Evolutionary conservation across 2,329 filamentous ascomycete genomes (phyloP).

Genomic region (Fusarium armeniacum): DNA sequence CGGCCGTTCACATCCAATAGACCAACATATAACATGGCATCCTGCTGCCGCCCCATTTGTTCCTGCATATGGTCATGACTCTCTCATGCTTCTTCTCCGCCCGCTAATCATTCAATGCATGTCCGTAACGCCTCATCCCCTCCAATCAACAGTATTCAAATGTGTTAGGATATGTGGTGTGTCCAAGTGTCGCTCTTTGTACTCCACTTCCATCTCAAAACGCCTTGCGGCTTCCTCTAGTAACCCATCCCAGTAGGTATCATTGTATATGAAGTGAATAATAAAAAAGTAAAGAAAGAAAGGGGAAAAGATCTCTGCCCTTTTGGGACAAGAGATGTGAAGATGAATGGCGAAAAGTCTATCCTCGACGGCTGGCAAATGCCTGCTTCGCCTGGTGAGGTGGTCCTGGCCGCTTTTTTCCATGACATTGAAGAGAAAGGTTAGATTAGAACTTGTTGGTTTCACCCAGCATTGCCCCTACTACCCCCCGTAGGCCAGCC

Average conservation of each 20-base stretch:
- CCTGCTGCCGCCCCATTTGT: slow-evolving; percentile 42
- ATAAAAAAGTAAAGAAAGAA: slow-evolving; percentile 44
- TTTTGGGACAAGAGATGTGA: slow-evolving; percentile 43
- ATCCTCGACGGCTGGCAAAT: slow-evolving; percentile 53
- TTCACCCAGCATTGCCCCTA: slow-evolving; percentile 35
- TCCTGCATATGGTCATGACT: slow-evolving; percentile 48
- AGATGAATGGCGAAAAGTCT: slow-evolving; percentile 37
- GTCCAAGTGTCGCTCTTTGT: slow-evolving; percentile 52
- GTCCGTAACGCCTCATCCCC: slow-evolving; percentile 40
- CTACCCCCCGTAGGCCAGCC: slow-evolving; percentile 58
- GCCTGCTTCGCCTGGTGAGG: slow-evolving; percentile 55
- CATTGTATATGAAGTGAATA: slow-evolving; percentile 51
- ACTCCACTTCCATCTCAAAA: slow-evolving; percentile 44
- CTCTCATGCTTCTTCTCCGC: slow-evolving; percentile 27
- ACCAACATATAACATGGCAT: slow-evolving; percentile 33
- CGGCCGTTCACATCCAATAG: slow-evolving; percentile 32
- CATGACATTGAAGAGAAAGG: slow-evolving; percentile 42
- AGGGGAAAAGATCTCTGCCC: slow-evolving; percentile 24
- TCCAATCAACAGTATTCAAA: slow-evolving; percentile 42
- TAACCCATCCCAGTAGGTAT: slow-evolving; percentile 55
- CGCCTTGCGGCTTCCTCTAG: slow-evolving; percentile 61
- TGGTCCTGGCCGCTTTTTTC: slow-evolving; percentile 42
- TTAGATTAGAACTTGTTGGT: slow-evolving; percentile 39
- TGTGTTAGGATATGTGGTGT: slow-evolving; percentile 48
- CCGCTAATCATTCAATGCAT: slow-evolving; percentile 39